Evolutionary conservation across 208 protist genomes (phyloP), one percentile per base, ranked within the genome.

Genomic region (Strigomonas culicis): DNA sequence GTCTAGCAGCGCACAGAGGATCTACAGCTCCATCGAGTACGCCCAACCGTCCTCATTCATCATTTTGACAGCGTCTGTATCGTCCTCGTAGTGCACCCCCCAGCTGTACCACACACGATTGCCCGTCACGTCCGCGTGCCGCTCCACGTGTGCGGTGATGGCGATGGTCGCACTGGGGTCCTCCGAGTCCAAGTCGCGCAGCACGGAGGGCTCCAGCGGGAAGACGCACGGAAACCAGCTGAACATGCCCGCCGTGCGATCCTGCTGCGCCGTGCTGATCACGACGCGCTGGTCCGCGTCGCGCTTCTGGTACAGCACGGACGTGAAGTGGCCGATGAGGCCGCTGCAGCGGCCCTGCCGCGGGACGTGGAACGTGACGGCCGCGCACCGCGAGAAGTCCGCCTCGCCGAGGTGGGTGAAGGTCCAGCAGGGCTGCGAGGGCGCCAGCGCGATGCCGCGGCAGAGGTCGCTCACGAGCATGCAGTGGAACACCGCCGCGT

Each of bases 141-240:
- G 85, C 1, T 70, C 63, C 43, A 92, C 30, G 17, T 66, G 32
- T 21, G 92, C 44, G 6, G 66, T 56, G 21, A 94, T 31, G 13
- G 47, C 15, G 15, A 78, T 65, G 10, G 52, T 49, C 17, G 50
- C 27, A 28, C 36, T 55, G 21, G 32, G 1, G 10, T 24, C 27
- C 7, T 57, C 32, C 7, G 59, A 10, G 4, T 27, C 53, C 25
- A 80, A 59, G 39, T 86, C 77, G 60, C 66, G n/a, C 32, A 83
- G 43, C 52, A 80, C 70, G 21, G 59, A 25, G 30, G 84, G 84
- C n/a, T 81, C 78, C 0, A 92, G 39, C 0, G 85, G 58, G 58
- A 95, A 82, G 25, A 86, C 53, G 72, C 76, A 88, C 0, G 90
- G 90, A 68, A 96, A 96, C 88, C 90, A 96, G 70, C 90, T 96